Evolutionary conservation across 129 eudicot species (phyloP).

Genomic region (Arctium minus): DNA sequence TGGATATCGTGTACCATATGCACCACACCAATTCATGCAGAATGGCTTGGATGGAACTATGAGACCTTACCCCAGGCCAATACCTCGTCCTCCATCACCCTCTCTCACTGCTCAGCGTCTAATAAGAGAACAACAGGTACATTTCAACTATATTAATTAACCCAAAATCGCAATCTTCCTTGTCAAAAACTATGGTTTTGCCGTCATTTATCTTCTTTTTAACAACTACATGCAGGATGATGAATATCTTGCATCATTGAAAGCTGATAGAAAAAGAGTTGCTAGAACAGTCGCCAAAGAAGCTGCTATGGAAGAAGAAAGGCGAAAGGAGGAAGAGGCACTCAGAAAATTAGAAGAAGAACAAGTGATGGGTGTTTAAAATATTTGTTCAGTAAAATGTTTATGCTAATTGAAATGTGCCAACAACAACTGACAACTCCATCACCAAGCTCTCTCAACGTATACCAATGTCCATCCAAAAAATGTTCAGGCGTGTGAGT

Average conservation of each 20-base stretch:
- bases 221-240: background rate
- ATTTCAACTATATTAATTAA: background rate
- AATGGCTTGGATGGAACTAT: no score
- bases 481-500: slow-evolving; percentile 70
- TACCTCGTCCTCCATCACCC: slow-evolving; percentile 53
- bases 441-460: no score
- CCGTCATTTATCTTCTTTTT: background rate
- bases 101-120: slow-evolving; percentile 65
- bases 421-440: no score
- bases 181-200: background rate
- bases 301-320: slow-evolving; percentile 80
- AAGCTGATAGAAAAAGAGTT: slow-evolving; percentile 84
- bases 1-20: no score
- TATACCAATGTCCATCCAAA: slow-evolving; percentile 39
- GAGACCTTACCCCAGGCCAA: no score
- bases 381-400: background rate
- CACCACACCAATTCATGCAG: no score
- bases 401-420: background rate
- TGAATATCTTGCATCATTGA: no score
- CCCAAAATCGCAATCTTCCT: background rate
- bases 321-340: slow-evolving; percentile 65
- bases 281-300: slow-evolving; percentile 51
- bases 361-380: slow-evolving; percentile 42
- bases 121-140: slow-evolving; percentile 90
- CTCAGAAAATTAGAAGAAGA: slow-evolving; percentile 58